Evolutionary conservation across 352 stramenopile species (phyloP).

Genomic region (Hyaloperonospora arabidopsidis): DNA sequence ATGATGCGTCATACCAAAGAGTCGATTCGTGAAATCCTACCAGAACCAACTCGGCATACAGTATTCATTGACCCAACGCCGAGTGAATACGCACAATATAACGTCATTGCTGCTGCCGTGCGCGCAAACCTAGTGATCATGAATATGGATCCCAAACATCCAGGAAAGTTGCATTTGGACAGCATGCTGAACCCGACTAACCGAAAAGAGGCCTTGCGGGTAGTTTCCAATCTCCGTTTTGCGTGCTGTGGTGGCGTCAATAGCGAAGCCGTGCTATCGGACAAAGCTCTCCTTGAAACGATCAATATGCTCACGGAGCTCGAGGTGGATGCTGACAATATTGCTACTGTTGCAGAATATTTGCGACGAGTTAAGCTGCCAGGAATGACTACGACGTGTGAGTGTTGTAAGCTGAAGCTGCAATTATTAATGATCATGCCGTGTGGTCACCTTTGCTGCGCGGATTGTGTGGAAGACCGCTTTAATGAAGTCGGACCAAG

Average conservation of each 20-base stretch:
- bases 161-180: conserved; percentile 50
- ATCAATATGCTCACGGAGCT: conserved; percentile 44
- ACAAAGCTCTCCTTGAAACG: conserved; percentile 42
- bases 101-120: conserved; percentile 52
- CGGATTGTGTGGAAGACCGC: conserved; percentile 85
- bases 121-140: conserved; percentile 68
- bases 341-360: conserved; percentile 39
- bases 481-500: conserved; percentile 37
- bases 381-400: conserved; percentile 53
- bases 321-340: conserved; percentile 37
- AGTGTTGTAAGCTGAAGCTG: conserved; percentile 72
- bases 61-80: conserved; percentile 63
- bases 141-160: conserved; percentile 57
- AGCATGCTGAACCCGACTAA: conserved; percentile 75
- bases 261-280: conserved; percentile 39
- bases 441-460: conserved; percentile 88
- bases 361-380: conserved; percentile 41
- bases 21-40: conserved; percentile 66
- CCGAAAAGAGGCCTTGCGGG: conserved; percentile 44
- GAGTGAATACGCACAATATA: conserved; percentile 65
- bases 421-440: conserved; percentile 88
- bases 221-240: conserved; percentile 50
- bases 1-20: conserved; percentile 94
- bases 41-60: conserved; percentile 35
- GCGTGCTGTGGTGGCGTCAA: conserved; percentile 46